Base-by-base conservation (phyloP, 768 basidiomycete genomes). In the Russula lepida region DNA sequence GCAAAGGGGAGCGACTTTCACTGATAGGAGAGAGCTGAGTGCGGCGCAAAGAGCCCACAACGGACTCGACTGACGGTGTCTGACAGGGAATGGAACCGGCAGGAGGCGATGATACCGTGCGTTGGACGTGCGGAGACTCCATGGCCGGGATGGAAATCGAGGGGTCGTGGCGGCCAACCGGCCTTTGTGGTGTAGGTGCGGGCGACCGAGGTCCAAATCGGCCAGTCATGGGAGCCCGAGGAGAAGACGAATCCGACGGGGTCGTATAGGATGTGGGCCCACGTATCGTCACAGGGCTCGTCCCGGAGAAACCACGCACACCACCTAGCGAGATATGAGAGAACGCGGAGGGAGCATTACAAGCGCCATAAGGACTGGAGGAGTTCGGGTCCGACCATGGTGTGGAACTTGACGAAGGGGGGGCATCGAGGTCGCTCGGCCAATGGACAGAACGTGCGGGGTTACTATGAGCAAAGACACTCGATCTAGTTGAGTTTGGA, bases 391-490 rank as follows among this genome's bases (percentile, higher is more conserved):
- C 50, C n/a, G 23, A 17, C 43, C 43, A 46, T 6, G 60, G 39
- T 27, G 21, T 5, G 25, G 48, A 3, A 49, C 48, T 56, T 27
- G 49, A 39, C 0, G 55, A 25, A 5, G 50, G 35, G 13, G 50
- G 49, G 5, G 23, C 15, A 15, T 57, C 56, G 1, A 62, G 56
- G 23, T 62, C 48, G 9, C 56, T 62, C 25, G 60, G 60, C 60
- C 60, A 62, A 47, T 62, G 56, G n/a, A 62, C 60, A 27, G 60
- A 62, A 21, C 56, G 60, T n/a, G 43, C 15, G 2, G 60, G 60
- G 15, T 56, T 51, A 30, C 60, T 62, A 12, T 51, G 54, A 3
- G 60, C 59, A 19, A 62, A 63, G 19, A 52, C 30, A n/a, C 54
- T 56, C 6, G 63, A 62, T 9, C 63, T 60, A 0, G 54, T 19